Evolutionary conservation across 192 early-diverging fungal species (phyloP), one percentile per base, ranked within the genome.

Genomic region (Kickxella alabastrina): DNA sequence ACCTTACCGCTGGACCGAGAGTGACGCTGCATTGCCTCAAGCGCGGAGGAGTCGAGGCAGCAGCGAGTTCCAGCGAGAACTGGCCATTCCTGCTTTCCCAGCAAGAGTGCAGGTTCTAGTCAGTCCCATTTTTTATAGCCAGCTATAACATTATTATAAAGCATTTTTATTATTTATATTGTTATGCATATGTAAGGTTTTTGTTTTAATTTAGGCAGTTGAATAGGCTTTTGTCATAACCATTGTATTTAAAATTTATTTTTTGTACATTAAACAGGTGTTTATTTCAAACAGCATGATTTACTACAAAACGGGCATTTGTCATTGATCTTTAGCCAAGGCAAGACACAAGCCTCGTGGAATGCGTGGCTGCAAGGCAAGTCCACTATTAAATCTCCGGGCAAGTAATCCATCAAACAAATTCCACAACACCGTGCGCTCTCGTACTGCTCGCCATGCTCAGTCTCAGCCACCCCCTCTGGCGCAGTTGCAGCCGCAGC

Each of bases 351-450:
- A 10, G 65, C 54, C 1, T 82, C 80, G 59, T 95, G 92, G 56
- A 93, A 97, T 19, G 79, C 54, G 50, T 97, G 94, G 14, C 77
- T 80, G 72, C 94, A 97, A 1, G 85, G 83, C 21, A 94, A 50
- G 49, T 74, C 54, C 3, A 85, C 56, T 13, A 79, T 77, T 21
- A 75, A 62, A 42, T 92, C 89, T 17, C 78, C 79, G 23, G 62
- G 55, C 3, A 54, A 45, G 63, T 87, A 94, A 22, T 91, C 86
- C 42, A 88, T 87, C 48, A 91, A 85, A 54, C 92, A 97, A 0
- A 97, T 80, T 9, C 82, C 65, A 50, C 92, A 95, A 4, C 43
- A 39, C 1, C 27, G 24, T 10, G 34, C 12, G 10, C 56, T 58
- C 19, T 59, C 43, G 39, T 59, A 23, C 6, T 32, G 47, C 12